phyloP scores from a whole-genome alignment of 176 grass and related monocot species.

The Pontederia crassipes region DNA sequence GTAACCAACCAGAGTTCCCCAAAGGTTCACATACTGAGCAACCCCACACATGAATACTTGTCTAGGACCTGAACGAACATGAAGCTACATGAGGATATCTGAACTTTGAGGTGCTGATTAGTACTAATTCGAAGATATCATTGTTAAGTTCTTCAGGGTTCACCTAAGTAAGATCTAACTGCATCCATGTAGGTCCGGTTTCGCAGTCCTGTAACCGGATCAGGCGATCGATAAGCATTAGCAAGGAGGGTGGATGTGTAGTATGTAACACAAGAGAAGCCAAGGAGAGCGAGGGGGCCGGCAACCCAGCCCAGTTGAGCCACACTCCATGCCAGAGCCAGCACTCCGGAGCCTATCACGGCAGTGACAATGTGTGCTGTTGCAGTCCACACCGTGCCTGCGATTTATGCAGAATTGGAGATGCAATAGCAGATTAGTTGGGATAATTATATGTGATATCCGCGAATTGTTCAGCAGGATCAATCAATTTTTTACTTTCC shows the following conservation, averaged over 20 bases:
- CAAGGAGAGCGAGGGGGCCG: conserved; percentile 53
- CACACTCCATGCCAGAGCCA: conserved; percentile 84
- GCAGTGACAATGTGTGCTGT: conserved; percentile 85
- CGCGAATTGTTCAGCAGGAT: no score
- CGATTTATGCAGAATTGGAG: no score
- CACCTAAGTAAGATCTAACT: conserved; percentile 79
- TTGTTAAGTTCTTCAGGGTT: background rate
- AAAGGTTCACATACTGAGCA: conserved; percentile 10
- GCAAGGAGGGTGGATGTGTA: conserved; percentile 83
- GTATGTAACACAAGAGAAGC: conserved; percentile 72
- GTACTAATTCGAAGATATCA: background rate
- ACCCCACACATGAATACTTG: conserved; percentile 3
- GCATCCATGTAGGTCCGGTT: conserved; percentile 73
- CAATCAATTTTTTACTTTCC: no score
- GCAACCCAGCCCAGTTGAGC: conserved; percentile 80
- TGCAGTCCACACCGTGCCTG: conserved; percentile 78
- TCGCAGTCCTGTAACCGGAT: conserved; percentile 60
- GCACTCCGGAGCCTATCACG: conserved; percentile 95
- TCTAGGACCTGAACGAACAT: background rate
- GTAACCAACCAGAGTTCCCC: conserved; percentile 2
- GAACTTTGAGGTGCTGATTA: background rate
- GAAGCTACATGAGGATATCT: background rate
- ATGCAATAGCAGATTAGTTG: no score
- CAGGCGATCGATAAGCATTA: conserved; percentile 60
- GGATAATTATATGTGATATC: no score